These are phyloP conservation scores for Epichloe glyceriae DNA, from an alignment of 2,329 filamentous ascomycete genomes.

Conservation along the genomic window DNA sequence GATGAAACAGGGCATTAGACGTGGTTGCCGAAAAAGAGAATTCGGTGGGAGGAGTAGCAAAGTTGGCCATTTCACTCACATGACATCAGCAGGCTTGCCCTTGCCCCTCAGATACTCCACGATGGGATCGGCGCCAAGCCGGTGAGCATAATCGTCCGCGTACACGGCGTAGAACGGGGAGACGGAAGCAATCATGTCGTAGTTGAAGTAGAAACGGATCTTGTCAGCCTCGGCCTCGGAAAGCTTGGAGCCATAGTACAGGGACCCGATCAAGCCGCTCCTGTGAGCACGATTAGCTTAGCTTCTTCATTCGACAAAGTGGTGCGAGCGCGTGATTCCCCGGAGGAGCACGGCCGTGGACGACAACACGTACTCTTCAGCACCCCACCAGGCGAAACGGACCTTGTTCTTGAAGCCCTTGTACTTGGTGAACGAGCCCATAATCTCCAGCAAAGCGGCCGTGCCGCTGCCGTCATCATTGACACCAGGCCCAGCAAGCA, in stretches of 20 bases:
- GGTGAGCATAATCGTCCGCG: conserved; percentile 25
- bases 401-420: conserved; percentile 25
- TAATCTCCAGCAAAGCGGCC: conserved; percentile 23
- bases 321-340: no score
- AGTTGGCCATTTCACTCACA: conserved; percentile 6
- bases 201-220: conserved; percentile 56
- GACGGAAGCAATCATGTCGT: conserved; percentile 52
- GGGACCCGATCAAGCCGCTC: conserved; percentile 30
- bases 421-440: conserved; percentile 21
- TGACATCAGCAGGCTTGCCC: conserved; percentile 16
- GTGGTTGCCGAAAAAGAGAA: not conserved
- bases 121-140: conserved; percentile 18
- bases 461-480: conserved; percentile 28
- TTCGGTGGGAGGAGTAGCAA: no score
- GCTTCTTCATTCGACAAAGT: no score
- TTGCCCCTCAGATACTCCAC: conserved; percentile 17
- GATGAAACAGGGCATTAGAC: not conserved
- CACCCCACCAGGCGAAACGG: conserved; percentile 27
- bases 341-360: not conserved
- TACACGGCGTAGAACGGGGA: conserved; percentile 27
- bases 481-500: conserved; percentile 24
- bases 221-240: conserved; percentile 30
- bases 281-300: conserved; percentile 7
- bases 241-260: conserved; percentile 26
- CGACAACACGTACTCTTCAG: conserved; percentile 21